A percentile compares a stretch with the other conserved stretches of the same genome.
These are phyloP conservation scores for Ustanciosporium gigantosporum DNA, from an alignment of 1,284 basidiomycete species.

Conservation along the genomic window DNA sequence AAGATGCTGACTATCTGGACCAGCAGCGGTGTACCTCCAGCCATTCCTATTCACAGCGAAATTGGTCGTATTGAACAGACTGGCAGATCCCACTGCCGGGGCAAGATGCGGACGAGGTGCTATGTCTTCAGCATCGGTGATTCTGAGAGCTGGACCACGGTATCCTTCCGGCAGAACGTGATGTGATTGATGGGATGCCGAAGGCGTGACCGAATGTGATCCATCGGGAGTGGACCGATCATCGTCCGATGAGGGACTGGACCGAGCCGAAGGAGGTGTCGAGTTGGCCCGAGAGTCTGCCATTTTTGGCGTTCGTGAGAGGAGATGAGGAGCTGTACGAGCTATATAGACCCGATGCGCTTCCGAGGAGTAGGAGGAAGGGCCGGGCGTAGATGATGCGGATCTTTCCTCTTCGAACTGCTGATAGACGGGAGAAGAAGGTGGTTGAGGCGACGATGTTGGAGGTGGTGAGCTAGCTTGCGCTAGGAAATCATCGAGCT, in stretches of 20 bases:
- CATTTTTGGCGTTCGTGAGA: constrained; percentile 10
- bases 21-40: constrained; percentile 56
- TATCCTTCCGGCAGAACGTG: constrained; percentile 42
- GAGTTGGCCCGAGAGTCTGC: constrained; percentile 20
- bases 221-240: constrained; percentile 21
- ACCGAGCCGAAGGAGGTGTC: constrained; percentile 15
- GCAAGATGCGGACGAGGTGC: constrained; percentile 39
- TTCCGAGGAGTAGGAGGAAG: constrained; percentile 8
- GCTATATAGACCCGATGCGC: constrained; percentile 41
- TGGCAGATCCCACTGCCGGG: constrained; percentile 9
- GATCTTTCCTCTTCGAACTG: constrained; percentile 13
- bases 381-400: constrained; percentile 14
- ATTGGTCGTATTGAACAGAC: constrained; percentile 40
- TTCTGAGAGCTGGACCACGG: constrained; percentile 45
- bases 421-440: constrained; percentile 1
- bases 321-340: constrained; percentile 45
- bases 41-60: constrained; percentile 53
- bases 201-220: constrained; percentile 3
- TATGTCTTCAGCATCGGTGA: constrained; percentile 46
- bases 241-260: constrained; percentile 27
- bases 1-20: constrained; percentile 45
- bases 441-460: constrained; percentile 3
- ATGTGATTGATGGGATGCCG: constrained; percentile 14
- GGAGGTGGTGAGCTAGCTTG: constrained; percentile 4
- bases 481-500: not conserved